These are phyloP conservation scores for Claviceps lovelessii DNA, from an alignment of 2,329 filamentous ascomycete genomes.

Conservation along the genomic window DNA sequence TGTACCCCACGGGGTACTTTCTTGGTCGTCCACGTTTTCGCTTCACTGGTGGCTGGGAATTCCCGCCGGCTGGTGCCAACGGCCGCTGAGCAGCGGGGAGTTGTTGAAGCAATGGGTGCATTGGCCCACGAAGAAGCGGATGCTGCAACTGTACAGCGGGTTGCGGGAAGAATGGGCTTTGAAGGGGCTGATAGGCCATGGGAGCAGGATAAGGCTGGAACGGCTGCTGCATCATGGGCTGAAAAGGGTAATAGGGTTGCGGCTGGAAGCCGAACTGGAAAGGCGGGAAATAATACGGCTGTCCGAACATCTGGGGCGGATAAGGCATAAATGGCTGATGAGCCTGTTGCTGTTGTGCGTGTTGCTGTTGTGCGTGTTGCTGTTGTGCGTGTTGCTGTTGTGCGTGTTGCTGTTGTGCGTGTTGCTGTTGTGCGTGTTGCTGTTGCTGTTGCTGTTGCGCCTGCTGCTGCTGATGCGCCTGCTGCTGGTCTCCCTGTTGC, in stretches of 20 bases:
- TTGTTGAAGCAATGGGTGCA: constrained; percentile 4
- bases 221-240: constrained; percentile 3
- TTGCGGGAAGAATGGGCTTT: constrained; percentile 1
- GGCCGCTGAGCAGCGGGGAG: background rate
- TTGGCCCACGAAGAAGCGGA: background rate
- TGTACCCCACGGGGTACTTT: constrained; percentile 6
- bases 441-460: background rate
- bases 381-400: background rate
- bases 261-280: constrained; percentile 2
- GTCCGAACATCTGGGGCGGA: constrained; percentile 1
- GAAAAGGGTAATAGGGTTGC: constrained; percentile 4
- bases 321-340: constrained; percentile 1
- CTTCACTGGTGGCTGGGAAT: constrained; percentile 4
- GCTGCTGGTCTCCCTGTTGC: background rate
- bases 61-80: background rate
- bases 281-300: constrained; percentile 2
- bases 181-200: constrained; percentile 2
- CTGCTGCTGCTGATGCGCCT: background rate
- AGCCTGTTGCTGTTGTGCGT: background rate
- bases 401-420: background rate
- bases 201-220: constrained; percentile 3
- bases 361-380: background rate
- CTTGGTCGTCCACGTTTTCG: constrained; percentile 12
- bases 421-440: background rate
- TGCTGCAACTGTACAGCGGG: constrained; percentile 1